Base-by-base conservation (phyloP, 192 early-diverging fungal genomes). In the Mortierella alpina region DNA sequence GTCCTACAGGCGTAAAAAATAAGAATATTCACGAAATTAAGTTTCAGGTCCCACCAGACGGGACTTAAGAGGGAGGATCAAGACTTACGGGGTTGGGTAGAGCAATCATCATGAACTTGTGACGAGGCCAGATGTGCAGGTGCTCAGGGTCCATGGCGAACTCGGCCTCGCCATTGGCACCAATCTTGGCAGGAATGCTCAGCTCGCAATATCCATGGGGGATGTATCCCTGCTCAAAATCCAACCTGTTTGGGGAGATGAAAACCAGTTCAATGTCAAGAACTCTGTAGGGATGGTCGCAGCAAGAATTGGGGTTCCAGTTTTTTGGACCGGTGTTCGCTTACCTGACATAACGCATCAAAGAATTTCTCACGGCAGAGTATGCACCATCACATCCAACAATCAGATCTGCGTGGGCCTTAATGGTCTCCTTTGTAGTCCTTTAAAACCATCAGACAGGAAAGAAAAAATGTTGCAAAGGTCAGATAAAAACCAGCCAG, bases 91-190 rank as follows among this genome's bases (percentile, higher is more conserved):
- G 87, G 84, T 99, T 99, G 46, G 97, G 96, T 57, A 99, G 88
- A 0, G 97, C 97, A 83, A 99, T 99, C 84, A 99, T 89, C 97
- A 99, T 99, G 67, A 96, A 98, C 15, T 93, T 93, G 65, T 96
- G 92, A 10, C 94, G 88, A 9, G 97, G 97, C 97, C 97, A 99
- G 67, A 99, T 99, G 82, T 99, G 97, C 60, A 99, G 87, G 63
- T 98, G 96, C 74, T 95, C 88, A 4, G 95, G 91, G 73, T 93
- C 90, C 89, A 99, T 93, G 17, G 90, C 90, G 85, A 92, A 98
- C 14, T 91, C 88, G n/a, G 60, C 47, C 56, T 85, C 53, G 8
- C 88, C 91, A 59, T 89, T 65, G 11, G 88, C 90, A 23, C 73
- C 83, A 7, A 84, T 68, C 50, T 53, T 78, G 7, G 97, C 88